phyloP scores from a whole-genome alignment of 1,284 basidiomycete genomes.

The Marasmius oreades region DNA sequence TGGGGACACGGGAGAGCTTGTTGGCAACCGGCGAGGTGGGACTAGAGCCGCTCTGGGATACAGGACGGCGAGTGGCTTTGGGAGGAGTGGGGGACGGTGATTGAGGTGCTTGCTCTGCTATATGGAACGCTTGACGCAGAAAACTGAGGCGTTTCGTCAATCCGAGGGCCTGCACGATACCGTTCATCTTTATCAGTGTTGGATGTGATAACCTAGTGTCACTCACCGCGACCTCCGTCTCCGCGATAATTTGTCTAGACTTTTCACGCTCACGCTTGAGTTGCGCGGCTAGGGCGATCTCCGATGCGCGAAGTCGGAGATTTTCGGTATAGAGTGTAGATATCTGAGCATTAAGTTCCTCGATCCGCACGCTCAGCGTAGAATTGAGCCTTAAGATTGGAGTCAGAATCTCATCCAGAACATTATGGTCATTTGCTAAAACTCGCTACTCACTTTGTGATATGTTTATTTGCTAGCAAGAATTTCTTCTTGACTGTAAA shows the following conservation, averaged over 20 bases:
- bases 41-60: conserved; percentile 35
- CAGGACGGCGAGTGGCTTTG: conserved; percentile 33
- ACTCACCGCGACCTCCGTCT: conserved; percentile 72
- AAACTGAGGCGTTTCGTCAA: conserved; percentile 64
- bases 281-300: conserved; percentile 69
- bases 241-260: conserved; percentile 62
- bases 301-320: conserved; percentile 71
- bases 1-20: conserved; percentile 63
- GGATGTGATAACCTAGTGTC: conserved; percentile 7
- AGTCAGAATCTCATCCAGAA: background rate
- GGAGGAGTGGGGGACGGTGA: conserved; percentile 47
- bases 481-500: conserved; percentile 84
- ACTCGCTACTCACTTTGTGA: conserved; percentile 64
- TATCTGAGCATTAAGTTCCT: conserved; percentile 79
- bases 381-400: conserved; percentile 63
- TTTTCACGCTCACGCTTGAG: conserved; percentile 77
- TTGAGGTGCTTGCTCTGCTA: conserved; percentile 20
- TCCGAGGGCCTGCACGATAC: conserved; percentile 28
- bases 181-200: conserved; percentile 6
- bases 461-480: conserved; percentile 83
- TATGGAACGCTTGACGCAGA: conserved; percentile 42
- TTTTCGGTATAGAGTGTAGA: conserved; percentile 77
- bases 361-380: conserved; percentile 74
- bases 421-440: background rate
- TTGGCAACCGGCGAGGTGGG: conserved; percentile 43